These are phyloP conservation scores for Tetrahymena thermophila DNA, from an alignment of 73 alveolate genomes.

Conservation along the genomic window DNA sequence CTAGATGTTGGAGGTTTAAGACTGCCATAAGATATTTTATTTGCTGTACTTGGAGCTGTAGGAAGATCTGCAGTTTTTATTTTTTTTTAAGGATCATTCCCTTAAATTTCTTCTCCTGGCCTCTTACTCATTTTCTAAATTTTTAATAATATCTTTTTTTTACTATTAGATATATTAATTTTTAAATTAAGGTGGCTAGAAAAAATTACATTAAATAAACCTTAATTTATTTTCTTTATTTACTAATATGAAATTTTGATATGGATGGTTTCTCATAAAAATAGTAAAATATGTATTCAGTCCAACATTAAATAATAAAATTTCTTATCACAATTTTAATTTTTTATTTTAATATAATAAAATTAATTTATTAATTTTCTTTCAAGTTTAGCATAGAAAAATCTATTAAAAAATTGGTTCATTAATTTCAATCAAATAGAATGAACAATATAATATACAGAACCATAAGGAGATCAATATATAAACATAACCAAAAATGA, in stretches of 20 bases:
- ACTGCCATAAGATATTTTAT: neutral
- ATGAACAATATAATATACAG: no score
- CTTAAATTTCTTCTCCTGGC: neutral
- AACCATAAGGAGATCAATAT: neutral
- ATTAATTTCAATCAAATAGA: no score
- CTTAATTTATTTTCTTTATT: no score
- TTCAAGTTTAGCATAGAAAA: no score
- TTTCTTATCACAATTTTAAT: no score
- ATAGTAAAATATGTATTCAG: no score
- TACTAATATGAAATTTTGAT: neutral
- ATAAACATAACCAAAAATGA: neutral
- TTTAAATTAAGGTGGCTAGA: neutral
- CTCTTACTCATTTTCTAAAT: neutral
- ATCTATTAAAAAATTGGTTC: no score
- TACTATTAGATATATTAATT: neutral
- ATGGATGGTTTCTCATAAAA: neutral
- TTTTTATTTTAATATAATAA: no score
- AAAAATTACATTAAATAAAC: neutral
- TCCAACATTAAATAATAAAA: no score
- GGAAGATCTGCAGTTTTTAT: neutral
- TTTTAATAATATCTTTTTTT: neutral
- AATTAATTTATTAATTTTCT: no score
- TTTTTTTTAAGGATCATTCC: neutral
- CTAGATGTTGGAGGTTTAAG: neutral
- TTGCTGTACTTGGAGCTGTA: neutral